Evolutionary conservation across 2,329 filamentous ascomycete genomes (phyloP).

Genomic region (Penicillium sp.): DNA sequence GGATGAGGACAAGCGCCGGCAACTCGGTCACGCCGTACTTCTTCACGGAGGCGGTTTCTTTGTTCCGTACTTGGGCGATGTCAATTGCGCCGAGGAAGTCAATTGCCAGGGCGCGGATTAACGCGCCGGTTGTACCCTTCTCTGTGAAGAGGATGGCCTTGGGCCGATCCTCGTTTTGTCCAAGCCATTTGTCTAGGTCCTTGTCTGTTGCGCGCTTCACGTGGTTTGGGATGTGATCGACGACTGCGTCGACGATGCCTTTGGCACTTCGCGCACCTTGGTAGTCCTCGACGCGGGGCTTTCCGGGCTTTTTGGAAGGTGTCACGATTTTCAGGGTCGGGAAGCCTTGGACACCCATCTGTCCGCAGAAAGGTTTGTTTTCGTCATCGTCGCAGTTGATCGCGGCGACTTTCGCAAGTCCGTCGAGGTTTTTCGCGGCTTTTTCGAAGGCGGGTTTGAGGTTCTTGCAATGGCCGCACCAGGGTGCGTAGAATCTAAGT

Average conservation of each 20-base stretch:
- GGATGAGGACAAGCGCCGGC: conserved; percentile 76
- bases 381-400: conserved; percentile 90
- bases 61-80: conserved; percentile 79
- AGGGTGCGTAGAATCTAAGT: conserved; percentile 86
- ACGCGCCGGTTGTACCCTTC: conserved; percentile 80
- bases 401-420: conserved; percentile 89
- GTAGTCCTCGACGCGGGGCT: conserved; percentile 86
- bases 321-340: conserved; percentile 92
- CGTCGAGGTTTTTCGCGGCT: conserved; percentile 82
- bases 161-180: conserved; percentile 63
- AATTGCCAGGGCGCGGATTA: conserved; percentile 81
- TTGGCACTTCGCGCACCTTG: conserved; percentile 79
- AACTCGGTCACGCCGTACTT: conserved; percentile 75
- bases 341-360: conserved; percentile 88
- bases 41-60: conserved; percentile 69
- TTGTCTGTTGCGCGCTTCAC: conserved; percentile 79
- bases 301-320: conserved; percentile 75
- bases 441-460: conserved; percentile 96
- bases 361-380: conserved; percentile 84
- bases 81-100: conserved; percentile 80
- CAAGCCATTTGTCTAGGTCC: conserved; percentile 72
- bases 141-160: conserved; percentile 93
- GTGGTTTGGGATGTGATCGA: conserved; percentile 86
- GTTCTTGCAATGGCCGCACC: conserved; percentile 96
- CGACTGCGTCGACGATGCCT: conserved; percentile 80